Base-by-base conservation (phyloP, 257 asterid species). In the Galeopsis tetrahit region DNA sequence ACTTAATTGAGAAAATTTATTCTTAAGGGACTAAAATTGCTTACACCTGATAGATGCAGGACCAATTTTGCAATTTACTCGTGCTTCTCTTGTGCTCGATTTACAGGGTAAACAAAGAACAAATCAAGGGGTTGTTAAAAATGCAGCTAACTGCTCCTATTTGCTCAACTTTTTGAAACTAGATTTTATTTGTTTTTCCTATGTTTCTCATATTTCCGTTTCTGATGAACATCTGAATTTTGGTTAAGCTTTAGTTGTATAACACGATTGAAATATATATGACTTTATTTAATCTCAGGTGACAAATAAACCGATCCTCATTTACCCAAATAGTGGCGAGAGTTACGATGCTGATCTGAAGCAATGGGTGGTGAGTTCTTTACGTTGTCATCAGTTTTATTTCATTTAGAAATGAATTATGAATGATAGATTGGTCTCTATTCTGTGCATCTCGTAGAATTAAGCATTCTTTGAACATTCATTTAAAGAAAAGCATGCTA, bases 281-380 rank as follows among this genome's bases (percentile, higher is more conserved):
- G 65, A 59, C 62, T 66, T 72, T 70, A 70, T 75, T 73, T 55
- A 17, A 68, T 53, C 44, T 68, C 86, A 89, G 97, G 87, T 78
- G 67, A 85, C 96, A 9, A 42, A 77, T 64, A 92, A 89, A 76
- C 97, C 97, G 4, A 82, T 92, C 75, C 85, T 89, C 68, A 88
- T 92, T 69, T 92, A 92, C 69, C 97, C 97, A 34, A 91, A 91
- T 60, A 91, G 97, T 31, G 97, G 97, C 7, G 97, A 91, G 82
- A 86, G 89, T 78, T 91, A 87, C 55, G 97, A 91, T 78, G 83
- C 82, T 59, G 86, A 82, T 61, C 76, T 38, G 59, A 91, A 89
- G 82, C 79, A 79, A 75, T 91, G 97, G 97, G 96, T 91, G 93
- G 97, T 89, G 70, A 85, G 95, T 77, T 70, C 49, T 60, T 48